Conservation (phyloP, 2,329 filamentous ascomycete genomes). For the Fusarium haematococcum region DNA sequence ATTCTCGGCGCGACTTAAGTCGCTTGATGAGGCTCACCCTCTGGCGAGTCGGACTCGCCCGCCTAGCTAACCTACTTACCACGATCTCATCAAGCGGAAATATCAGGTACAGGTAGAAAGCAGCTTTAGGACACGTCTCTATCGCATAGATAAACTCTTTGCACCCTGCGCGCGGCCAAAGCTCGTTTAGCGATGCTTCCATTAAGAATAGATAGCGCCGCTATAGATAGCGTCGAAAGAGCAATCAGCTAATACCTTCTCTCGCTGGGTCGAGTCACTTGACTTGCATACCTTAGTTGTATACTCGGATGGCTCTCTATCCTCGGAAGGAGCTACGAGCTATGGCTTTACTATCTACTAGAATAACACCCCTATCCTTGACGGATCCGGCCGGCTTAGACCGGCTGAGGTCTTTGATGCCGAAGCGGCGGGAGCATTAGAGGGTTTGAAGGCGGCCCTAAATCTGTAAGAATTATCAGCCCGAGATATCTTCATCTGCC, state of each 20-base stretch:
- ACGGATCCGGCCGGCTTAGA: not conserved
- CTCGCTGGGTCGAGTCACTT: not conserved
- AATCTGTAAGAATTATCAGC: not conserved
- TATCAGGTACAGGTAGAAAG: constrained; percentile 2
- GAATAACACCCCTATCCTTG: not conserved
- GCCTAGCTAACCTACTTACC: not conserved
- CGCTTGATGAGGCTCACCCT: constrained; percentile 19
- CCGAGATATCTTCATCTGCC: constrained; percentile 21
- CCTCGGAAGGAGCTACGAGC: not conserved
- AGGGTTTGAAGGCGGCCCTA: constrained; percentile 15
- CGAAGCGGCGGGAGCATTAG: constrained; percentile 21
- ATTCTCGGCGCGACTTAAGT: constrained; percentile 8
- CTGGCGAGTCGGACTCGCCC: constrained; percentile 20
- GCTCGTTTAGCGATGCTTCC: not conserved
- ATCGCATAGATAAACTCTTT: constrained; percentile 13
- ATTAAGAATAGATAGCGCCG: not conserved
- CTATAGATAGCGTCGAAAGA: not conserved
- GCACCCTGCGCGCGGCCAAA: constrained; percentile 2
- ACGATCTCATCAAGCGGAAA: constrained; percentile 9
- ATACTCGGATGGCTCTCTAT: not conserved
- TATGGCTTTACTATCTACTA: not conserved
- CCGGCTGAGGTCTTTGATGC: constrained; percentile 29
- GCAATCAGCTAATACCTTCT: not conserved
- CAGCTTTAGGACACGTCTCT: not conserved
- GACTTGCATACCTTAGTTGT: not conserved